Percentiles rank a stretch among this genome's conserved stretches.
These are phyloP conservation scores for Aspergillus versicolor DNA, from an alignment of 2,329 filamentous ascomycete species.

Conservation along the genomic window DNA sequence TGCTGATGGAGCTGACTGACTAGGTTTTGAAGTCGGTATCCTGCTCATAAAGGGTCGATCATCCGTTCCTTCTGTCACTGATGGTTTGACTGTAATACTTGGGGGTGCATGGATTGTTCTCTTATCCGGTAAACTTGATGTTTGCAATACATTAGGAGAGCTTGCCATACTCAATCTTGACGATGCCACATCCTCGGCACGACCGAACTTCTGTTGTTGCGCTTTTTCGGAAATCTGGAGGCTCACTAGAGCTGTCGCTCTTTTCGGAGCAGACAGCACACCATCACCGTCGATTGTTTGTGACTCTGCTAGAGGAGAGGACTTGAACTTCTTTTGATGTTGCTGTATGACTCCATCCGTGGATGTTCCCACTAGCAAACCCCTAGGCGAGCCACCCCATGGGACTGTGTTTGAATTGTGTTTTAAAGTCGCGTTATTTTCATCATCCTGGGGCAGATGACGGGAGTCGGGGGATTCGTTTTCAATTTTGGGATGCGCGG, in stretches of 20 bases:
- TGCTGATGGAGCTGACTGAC: slow-evolving; percentile 5
- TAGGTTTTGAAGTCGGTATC: slow-evolving; percentile 3
- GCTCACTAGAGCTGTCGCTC: background rate
- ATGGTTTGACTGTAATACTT: background rate
- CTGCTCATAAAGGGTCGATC: background rate
- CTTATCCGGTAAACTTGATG: background rate
- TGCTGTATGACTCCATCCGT: slow-evolving; percentile 13
- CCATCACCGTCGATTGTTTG: slow-evolving; percentile 18
- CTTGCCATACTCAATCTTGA: background rate
- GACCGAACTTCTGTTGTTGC: background rate
- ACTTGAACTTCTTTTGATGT: slow-evolving; percentile 27
- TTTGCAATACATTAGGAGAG: background rate
- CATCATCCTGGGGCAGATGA: background rate
- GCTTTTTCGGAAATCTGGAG: background rate
- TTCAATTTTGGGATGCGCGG: background rate
- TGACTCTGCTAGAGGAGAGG: slow-evolving; percentile 32
- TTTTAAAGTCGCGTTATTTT: background rate
- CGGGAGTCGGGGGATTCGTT: background rate
- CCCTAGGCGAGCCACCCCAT: background rate
- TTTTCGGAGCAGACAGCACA: background rate
- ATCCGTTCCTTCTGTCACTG: background rate
- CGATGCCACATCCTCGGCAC: background rate
- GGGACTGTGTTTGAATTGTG: background rate
- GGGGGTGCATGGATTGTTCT: background rate
- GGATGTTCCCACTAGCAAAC: background rate